Base-by-base conservation (phyloP, 2,329 filamentous ascomycete species). In the Aspergillus uvarum region DNA sequence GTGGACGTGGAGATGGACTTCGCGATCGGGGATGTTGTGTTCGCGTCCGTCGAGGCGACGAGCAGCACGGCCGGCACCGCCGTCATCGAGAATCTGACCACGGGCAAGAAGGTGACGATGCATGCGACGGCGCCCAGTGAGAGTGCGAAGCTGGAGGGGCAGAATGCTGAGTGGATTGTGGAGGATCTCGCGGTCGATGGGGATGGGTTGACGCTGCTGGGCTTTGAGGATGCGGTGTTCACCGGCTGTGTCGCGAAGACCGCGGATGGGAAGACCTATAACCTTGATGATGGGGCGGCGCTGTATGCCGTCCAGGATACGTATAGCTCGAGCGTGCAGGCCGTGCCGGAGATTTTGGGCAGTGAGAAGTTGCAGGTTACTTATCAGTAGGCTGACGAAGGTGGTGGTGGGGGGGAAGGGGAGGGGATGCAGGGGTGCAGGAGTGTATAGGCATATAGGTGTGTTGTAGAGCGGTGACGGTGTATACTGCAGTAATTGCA, bases 91-190 rank as follows among this genome's bases (percentile, higher is more conserved):
- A 63, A 63, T 21, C 21, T 50, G 42, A 63, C 53, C 5, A 63
- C 53, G 7, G 59, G 59, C 14, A 47, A 59, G 47, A 59, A 47
- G 4, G 48, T 47, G 1, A 55, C 56, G 3, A 51, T 32, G 4
- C 59, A 51, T 4, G 51, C 56, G 3, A 22, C 35, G 47, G 56
- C 62, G 1, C 56, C 59, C 12, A 22, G 49, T 4, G 24, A 35
- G 7, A 55, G 49, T 1, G 38, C 56, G 3, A 62, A 51, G 1
- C 26, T 62, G 12, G 21, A 21, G 5, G 61, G 61, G 2, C 16
- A 42, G 22, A 63, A 59, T 4, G 62, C 62, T 1, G 62, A 63
- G 35, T 63, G 62, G 61, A 59, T 63, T 1, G 44, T 63, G 0
- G 61, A 63, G 54, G 56, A 63, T 29, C 52, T 59, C 22, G 21